Evolutionary conservation across 768 basidiomycete species (phyloP), one percentile per base, ranked within the genome.

Genomic region (Mycena belliarum): DNA sequence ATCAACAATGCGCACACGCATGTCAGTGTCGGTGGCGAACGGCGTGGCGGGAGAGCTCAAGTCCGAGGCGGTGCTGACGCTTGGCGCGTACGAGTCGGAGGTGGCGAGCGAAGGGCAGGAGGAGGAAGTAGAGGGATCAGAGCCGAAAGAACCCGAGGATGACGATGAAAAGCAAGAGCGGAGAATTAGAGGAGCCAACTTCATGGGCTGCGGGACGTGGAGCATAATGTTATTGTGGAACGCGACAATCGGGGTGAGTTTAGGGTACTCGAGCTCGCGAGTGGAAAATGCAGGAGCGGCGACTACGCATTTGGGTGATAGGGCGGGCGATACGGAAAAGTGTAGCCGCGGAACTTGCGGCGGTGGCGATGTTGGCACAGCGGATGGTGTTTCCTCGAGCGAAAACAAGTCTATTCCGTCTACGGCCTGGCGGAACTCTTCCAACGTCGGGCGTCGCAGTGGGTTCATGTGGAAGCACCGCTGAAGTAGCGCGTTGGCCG

Each of bases 391-490:
- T 4, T 59, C 40, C 20, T 28, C 24, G 28, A 9, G 37, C 11
- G 32, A 35, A 23, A 49, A 35, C 12, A 1, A 32, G 21, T 37
- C 47, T 5, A 46, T 29, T 7, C 3, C 47, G 29, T 49, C 37
- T 14, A 49, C 33, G 20, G 47, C 47, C 3, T 12, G n/a, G 47
- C 47, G 47, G 33, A 49, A 49, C 33, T 49, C 24, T 4, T 8
- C 4, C 3, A 49, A 12, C 21, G 47, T 49, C 20, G 47, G 47
- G 47, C 47, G 47, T 6, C 47, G 47, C 15, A 46, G 45, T 4
- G 45, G 38, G 44, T 58, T 52, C 42, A 14, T 7, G 35, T 58
- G 25, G 49, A 52, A 58, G 33, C 57, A 58, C 18, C 49, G 43
- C 49, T 46, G 25, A 12, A 58, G 44, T 3, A 58, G 49, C 20